A percentile compares a stretch with the other conserved stretches of the same genome.
Evolutionary conservation across 306 rosid species (phyloP).

Genomic region (Sindora glabra): DNA sequence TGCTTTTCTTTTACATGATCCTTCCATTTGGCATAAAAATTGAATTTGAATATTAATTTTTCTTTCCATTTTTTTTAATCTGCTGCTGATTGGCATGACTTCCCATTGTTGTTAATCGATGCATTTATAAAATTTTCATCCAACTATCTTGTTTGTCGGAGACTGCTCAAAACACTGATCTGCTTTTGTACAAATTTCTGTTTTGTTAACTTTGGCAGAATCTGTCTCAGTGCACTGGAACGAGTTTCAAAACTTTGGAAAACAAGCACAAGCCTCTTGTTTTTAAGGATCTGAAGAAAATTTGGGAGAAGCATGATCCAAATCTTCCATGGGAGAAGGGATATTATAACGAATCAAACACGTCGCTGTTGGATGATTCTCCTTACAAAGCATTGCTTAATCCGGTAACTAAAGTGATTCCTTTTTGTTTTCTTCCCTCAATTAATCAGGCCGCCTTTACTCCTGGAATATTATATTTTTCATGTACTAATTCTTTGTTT

Average conservation of each 20-base stretch:
- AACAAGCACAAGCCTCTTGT: constrained; percentile 53
- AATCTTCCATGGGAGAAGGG: constrained; percentile 77
- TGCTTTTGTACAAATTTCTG: neutral
- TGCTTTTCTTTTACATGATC: neutral
- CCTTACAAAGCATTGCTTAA: constrained; percentile 82
- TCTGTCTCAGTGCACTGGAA: constrained; percentile 48
- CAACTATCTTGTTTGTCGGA: neutral
- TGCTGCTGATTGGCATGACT: too few relatives aligned
- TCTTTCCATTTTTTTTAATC: too few relatives aligned
- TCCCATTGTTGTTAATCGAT: too few relatives aligned
- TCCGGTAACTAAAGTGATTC: constrained; percentile 37
- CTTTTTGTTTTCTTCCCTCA: neutral
- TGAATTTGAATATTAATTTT: neutral
- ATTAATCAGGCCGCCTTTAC: neutral
- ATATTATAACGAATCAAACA: constrained; percentile 55
- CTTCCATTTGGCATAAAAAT: neutral
- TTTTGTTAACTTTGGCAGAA: constrained; percentile 33
- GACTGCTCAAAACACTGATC: neutral
- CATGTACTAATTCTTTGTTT: neutral
- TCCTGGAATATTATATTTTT: neutral
- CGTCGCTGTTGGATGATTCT: constrained; percentile 79
- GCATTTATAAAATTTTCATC: neutral
- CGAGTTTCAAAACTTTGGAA: constrained; percentile 51
- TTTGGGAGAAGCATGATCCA: constrained; percentile 73
- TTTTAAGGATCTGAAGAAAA: constrained; percentile 68